Base-by-base conservation (phyloP, 2,329 filamentous ascomycete genomes). In the Colletotrichum simmondsii region DNA sequence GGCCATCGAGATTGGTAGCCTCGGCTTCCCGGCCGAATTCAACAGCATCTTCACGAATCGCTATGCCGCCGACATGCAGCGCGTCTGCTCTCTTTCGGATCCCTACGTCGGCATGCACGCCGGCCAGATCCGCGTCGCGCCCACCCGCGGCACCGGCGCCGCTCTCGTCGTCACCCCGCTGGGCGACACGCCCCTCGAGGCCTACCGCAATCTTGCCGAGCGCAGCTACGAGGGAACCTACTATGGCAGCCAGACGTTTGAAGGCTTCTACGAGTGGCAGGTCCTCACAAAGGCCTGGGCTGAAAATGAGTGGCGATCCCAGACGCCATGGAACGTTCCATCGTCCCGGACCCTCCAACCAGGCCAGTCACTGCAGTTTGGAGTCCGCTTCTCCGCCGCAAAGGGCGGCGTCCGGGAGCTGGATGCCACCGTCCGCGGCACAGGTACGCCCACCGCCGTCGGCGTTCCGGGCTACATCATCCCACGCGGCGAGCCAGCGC, bases 221-320 rank as follows among this genome's bases (percentile, higher is more conserved):
- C 78, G 81, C 0, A 79, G 75, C 2, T 82, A 83, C 42, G 80
- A 82, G 0, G 79, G 79, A 7, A 83, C 85, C 0, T 76, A 74
- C 12, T 90, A 90, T 76, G 83, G 81, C 8, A 87, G 85, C 63
- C 89, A 91, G 75, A 88, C 85, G 0, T 91, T 89, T 72, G 89
- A 92, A 75, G 89, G 89, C 0, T 85, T 89, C 70, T 91, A 91
- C 73, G 88, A 90, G 74, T 92, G 89, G 88, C 87, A 90, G 74
- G 83, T 87, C 0, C 82, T 88, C 62, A 86, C 83, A 19, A 83
- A 85, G 70, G 89, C 89, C 0, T 91, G 85, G 79, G 87, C 87
- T 0, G 86, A 90, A 74, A 86, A 86, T 0, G 88, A 91, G 76
- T 92, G 89, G 90, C 82, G 80, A 1, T 76, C 68, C 0, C 61